A percentile compares a stretch with the other conserved stretches of the same genome.
Evolutionary conservation across 2,329 filamentous ascomycete genomes (phyloP).

Genomic region (Colletotrichum melonis): DNA sequence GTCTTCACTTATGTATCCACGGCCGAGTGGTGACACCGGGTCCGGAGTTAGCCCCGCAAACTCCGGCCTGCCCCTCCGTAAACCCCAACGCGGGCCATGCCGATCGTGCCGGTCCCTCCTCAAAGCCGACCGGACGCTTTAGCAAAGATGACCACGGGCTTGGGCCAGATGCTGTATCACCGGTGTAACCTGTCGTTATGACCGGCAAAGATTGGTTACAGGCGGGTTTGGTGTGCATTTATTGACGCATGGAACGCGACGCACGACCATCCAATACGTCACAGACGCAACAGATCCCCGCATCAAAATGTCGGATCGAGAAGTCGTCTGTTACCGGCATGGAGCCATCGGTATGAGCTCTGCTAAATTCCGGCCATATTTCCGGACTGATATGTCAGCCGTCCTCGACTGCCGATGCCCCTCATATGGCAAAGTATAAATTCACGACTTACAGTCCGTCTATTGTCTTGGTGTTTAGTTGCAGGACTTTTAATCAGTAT

Average conservation of each 20-base stretch:
- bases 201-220: background rate
- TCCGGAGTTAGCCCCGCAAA: slow-evolving; percentile 21
- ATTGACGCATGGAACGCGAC: background rate
- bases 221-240: background rate
- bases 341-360: background rate
- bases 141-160: background rate
- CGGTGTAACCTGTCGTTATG: background rate
- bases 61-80: slow-evolving; percentile 1
- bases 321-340: background rate
- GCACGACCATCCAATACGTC: background rate
- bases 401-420: slow-evolving; percentile 1
- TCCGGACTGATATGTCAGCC: background rate
- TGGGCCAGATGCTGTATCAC: background rate
- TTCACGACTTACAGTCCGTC: too few species aligned
- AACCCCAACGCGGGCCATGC: background rate
- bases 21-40: background rate
- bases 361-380: slow-evolving; percentile 23
- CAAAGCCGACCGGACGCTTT: background rate
- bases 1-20: background rate
- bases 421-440: background rate
- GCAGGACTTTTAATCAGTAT: background rate
- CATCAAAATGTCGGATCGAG: background rate
- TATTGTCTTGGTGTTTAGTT: fast-evolving
- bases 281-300: slow-evolving; percentile 5
- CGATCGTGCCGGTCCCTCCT: background rate